Evolutionary conservation across 2,329 filamentous ascomycete genomes (phyloP), one percentile per base, ranked within the genome.

Genomic region (Microdochium paspali): DNA sequence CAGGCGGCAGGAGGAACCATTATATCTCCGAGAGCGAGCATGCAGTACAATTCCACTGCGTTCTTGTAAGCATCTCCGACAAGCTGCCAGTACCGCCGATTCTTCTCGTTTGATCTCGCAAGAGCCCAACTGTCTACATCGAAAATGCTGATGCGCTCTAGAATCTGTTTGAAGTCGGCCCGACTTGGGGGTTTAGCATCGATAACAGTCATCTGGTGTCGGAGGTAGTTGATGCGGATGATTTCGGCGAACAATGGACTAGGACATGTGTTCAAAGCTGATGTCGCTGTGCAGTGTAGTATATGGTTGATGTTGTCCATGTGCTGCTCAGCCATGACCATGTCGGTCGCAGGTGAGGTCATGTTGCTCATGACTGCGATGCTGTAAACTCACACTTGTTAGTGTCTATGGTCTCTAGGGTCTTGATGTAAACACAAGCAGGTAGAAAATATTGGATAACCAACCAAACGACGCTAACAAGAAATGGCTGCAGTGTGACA

Each of bases 151-250:
- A 69, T 54, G 4, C 56, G 57, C 9, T 40, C 20, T 3, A 66
- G 54, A 18, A 60, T 55, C n/a, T n/a, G n/a, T n/a, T n/a, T n/a
- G n/a, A n/a, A n/a, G n/a, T n/a, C n/a, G n/a, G n/a, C n/a, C n/a
- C n/a, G n/a, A n/a, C n/a, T n/a, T n/a, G n/a, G n/a, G n/a, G n/a
- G n/a, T n/a, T n/a, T n/a, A n/a, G n/a, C n/a, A n/a, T n/a, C n/a
- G n/a, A n/a, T n/a, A n/a, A 12, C 2, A n/a, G 28, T 46, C 30
- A 12, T 28, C n/a, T 35, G 12, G 21, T 46, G 47, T 3, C 67
- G 64, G 23, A 70, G 53, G 44, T 63, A 47, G 46, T 67, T 69
- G 45, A 68, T 64, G 31, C 50, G 57, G 43, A 67, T 55, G 7
- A 66, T 58, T 30, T 64, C 61, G 15, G 49, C 44, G 24, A 69